Evolutionary conservation across 2,329 filamentous ascomycete genomes (phyloP).

Genomic region (Graphiopsis chlorocephala): DNA sequence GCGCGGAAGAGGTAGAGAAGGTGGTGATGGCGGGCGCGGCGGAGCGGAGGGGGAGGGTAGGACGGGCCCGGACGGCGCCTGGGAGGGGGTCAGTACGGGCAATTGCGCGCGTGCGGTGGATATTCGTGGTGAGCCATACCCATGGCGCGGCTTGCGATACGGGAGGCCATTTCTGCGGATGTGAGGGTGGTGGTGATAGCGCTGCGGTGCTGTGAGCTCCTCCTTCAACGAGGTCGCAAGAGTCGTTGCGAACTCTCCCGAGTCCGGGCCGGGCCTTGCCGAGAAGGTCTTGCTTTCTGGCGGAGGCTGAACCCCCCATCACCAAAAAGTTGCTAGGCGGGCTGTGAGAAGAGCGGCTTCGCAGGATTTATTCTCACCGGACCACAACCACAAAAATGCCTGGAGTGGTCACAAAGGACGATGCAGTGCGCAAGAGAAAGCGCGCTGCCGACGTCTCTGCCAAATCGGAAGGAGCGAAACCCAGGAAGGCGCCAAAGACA

Average conservation of each 20-base stretch:
- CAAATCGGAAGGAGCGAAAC: constrained; percentile 30
- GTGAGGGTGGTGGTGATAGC: constrained; percentile 51
- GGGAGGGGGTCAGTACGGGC: constrained; percentile 32
- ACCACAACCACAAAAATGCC: constrained; percentile 34
- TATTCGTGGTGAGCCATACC: constrained; percentile 61
- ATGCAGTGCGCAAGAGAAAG: constrained; percentile 45
- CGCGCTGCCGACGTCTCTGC: constrained; percentile 27
- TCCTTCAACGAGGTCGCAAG: not conserved
- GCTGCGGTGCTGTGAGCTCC: constrained; percentile 15
- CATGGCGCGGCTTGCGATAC: constrained; percentile 91
- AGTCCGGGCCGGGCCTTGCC: not conserved
- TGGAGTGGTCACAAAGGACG: constrained; percentile 25
- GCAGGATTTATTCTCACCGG: not conserved
- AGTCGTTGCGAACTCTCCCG: not conserved
- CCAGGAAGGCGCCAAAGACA: constrained; percentile 39
- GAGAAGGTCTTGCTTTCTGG: not conserved
- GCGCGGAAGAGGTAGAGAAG: constrained; percentile 62
- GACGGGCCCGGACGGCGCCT: constrained; percentile 78
- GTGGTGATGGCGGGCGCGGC: constrained; percentile 70
- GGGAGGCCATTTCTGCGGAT: constrained; percentile 86
- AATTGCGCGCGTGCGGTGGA: not conserved
- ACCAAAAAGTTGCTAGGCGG: not conserved
- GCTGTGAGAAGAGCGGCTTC: not conserved
- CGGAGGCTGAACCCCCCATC: too few species aligned
- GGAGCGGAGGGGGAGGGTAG: constrained; percentile 70